Evolutionary conservation across 2,329 filamentous ascomycete species (phyloP), one percentile per base, ranked within the genome.

Genomic region (Byssochlamys sp.): DNA sequence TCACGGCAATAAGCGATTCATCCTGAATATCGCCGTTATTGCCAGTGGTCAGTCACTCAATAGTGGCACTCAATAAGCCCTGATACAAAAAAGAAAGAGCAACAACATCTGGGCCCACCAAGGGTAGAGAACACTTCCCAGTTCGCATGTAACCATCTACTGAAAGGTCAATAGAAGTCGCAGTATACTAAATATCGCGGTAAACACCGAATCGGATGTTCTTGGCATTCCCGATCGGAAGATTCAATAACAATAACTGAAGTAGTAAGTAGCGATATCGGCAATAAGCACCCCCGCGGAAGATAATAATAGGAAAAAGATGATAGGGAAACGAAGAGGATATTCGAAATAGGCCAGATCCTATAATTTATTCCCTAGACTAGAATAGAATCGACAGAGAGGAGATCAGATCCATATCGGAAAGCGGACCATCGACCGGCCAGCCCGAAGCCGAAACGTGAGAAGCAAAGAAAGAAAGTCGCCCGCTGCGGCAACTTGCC

Each of bases 381-480:
- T 19, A 19, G 19, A 19, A 19, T 19, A 19, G 19, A 19, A 19
- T 19, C 19, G 19, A 19, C 19, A 19, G 19, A 1, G 19, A 19
- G 19, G 19, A 19, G 19, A 19, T 19, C 19, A 19, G 19, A 19
- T 19, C 19, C 19, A 19, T 19, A 19, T 19, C 35, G 56, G 57
- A 54, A 56, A 54, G 58, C 58, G 50, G 52, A 58, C 53, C 54
- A 58, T 28, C 3, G n/a, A 28, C 12, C 49, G 27, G 25, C 25
- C 6, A 14, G 39, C 12, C 39, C 39, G 19, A 48, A 24, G 6
- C 39, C 14, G 19, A 24, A 48, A 5, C 49, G 10, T 24, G 25
- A 49, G 19, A 49, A 29, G 28, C 28, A 29, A 9, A 29, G 9
- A 29, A 29, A 9, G 28, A 29, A 29, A 29, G 49, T 49, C 45